Conservation (phyloP, 2,329 filamentous ascomycete species). For the Penicillium sclerotigenum region DNA sequence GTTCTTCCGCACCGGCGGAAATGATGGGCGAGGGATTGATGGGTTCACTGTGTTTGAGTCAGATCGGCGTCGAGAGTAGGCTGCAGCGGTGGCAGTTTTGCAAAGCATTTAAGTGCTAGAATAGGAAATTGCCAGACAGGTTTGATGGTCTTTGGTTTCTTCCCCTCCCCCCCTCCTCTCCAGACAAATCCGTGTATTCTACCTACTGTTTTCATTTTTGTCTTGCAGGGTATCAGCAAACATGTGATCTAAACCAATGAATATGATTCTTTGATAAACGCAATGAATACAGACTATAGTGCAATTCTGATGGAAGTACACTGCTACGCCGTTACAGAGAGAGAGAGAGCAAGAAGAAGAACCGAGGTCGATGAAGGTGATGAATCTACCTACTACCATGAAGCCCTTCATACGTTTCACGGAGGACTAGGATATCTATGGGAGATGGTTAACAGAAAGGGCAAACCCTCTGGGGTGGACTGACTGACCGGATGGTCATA, state of each 20-base stretch:
- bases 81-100: background rate
- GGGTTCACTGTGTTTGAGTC: slow-evolving; percentile 41
- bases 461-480: too few relatives aligned
- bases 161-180: too few relatives aligned
- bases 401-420: too few relatives aligned
- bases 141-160: background rate
- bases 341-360: too few relatives aligned
- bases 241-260: background rate
- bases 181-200: background rate
- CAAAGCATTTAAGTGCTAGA: background rate
- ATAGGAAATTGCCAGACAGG: background rate
- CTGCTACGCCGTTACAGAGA: too few relatives aligned
- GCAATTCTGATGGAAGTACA: too few relatives aligned
- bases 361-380: too few relatives aligned
- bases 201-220: background rate
- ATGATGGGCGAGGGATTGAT: slow-evolving; percentile 38
- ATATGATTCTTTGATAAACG: background rate
- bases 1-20: slow-evolving; percentile 43
- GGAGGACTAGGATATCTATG: too few relatives aligned
- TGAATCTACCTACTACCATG: too few relatives aligned
- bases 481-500: too few relatives aligned
- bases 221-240: background rate
- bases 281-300: background rate
- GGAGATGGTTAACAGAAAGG: too few relatives aligned
- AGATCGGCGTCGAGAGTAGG: slow-evolving; percentile 29